Percentiles rank a stretch among this genome's conserved stretches.
Conservation (phyloP, 163 green algal genomes). For the Scenedesmus sp. region DNA sequence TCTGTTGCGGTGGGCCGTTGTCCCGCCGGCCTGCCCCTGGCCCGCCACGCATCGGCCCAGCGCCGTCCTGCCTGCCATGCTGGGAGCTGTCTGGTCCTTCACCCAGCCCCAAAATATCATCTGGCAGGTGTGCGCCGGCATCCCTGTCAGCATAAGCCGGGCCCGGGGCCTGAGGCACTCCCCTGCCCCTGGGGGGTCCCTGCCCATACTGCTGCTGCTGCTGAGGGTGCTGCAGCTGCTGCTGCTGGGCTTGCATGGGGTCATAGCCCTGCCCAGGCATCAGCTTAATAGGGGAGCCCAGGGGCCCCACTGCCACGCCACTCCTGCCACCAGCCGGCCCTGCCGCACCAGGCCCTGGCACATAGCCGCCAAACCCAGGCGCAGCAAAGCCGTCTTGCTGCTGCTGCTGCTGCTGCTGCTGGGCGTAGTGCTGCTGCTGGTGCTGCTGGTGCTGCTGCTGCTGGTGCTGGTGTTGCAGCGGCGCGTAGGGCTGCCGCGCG, state of each 20-base stretch:
- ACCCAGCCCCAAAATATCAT: conserved; percentile 48
- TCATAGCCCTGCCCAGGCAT: conserved; percentile 15
- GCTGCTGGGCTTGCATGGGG: not conserved
- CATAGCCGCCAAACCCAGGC: not conserved
- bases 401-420: conserved; percentile 28
- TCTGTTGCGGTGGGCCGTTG: not conserved
- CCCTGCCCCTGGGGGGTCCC: not conserved
- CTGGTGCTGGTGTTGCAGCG: conserved; percentile 9
- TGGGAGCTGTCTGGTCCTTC: not conserved
- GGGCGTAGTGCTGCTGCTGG: not conserved
- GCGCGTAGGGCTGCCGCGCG: not conserved
- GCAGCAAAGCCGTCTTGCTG: conserved; percentile 6
- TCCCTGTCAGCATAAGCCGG: not conserved
- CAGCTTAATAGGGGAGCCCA: conserved; percentile 38
- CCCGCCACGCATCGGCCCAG: not conserved
- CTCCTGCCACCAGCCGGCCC: not conserved
- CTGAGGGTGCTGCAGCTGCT: not conserved
- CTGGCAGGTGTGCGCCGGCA: conserved; percentile 33
- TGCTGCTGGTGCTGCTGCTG: not conserved
- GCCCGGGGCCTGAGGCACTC: not conserved
- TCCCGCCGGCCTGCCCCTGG: not conserved
- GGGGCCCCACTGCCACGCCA: conserved; percentile 9
- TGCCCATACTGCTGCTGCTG: conserved; percentile 19
- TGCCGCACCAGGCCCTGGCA: not conserved
- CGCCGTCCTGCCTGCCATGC: not conserved